These are phyloP conservation scores for Elaeagnus macrophylla DNA, from an alignment of 306 rosid genomes.

Conservation along the genomic window DNA sequence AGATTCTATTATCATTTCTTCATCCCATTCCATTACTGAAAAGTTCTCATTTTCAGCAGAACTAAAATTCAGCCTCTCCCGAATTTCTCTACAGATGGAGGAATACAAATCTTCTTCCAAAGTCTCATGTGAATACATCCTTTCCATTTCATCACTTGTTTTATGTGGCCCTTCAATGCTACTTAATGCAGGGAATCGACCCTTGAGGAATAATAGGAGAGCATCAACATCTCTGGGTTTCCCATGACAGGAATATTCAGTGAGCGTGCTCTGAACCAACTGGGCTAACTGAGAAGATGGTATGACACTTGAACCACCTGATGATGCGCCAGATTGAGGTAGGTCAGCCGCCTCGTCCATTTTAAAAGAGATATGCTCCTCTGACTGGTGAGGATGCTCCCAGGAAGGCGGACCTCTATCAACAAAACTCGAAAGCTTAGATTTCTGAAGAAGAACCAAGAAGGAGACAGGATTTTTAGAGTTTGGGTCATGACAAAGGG, in stretches of 20 bases:
- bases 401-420: slow-evolving; percentile 68
- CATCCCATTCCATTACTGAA: slow-evolving; percentile 29
- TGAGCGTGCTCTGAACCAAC: slow-evolving; percentile 46
- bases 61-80: slow-evolving; percentile 26
- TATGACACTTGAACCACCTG: slow-evolving; percentile 29
- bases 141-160: slow-evolving; percentile 33
- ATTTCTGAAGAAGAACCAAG: slow-evolving; percentile 86
- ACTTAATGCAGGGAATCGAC: slow-evolving; percentile 41
- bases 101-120: slow-evolving; percentile 59
- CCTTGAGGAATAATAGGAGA: slow-evolving; percentile 43
- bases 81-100: slow-evolving; percentile 44
- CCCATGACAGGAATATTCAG: slow-evolving; percentile 40
- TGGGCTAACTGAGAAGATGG: slow-evolving; percentile 37
- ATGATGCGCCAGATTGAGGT: slow-evolving; percentile 26
- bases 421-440: slow-evolving; percentile 79
- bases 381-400: slow-evolving; percentile 40
- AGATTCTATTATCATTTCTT: slow-evolving; percentile 23
- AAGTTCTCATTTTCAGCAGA: slow-evolving; percentile 21
- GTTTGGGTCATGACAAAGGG: slow-evolving; percentile 79
- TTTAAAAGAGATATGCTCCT: slow-evolving; percentile 31
- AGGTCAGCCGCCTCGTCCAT: slow-evolving; percentile 31
- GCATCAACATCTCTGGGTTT: slow-evolving; percentile 48
- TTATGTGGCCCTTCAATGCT: slow-evolving; percentile 38
- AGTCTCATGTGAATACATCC: slow-evolving; percentile 38
- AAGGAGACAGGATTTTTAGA: slow-evolving; percentile 63